Evolutionary conservation across 176 grass and related monocot genomes (phyloP).

Genomic region (Olyra latifolia): DNA sequence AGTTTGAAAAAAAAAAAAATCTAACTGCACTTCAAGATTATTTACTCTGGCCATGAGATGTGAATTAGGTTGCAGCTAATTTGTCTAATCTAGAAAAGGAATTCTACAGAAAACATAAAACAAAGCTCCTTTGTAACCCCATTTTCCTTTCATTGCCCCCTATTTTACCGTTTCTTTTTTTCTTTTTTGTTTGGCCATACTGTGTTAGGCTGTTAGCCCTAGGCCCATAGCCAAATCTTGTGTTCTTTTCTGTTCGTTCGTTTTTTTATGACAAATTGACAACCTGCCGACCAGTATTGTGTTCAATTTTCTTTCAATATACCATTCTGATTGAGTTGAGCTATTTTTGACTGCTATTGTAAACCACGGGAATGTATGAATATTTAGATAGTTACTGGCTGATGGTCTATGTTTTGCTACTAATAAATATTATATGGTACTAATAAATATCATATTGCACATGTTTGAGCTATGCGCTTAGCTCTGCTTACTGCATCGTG

Average conservation of each 20-base stretch:
- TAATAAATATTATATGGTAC: too few relatives aligned
- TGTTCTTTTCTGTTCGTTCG: background rate
- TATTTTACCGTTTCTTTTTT: background rate
- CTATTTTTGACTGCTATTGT: background rate
- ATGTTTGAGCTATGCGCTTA: too few relatives aligned
- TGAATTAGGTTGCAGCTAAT: background rate
- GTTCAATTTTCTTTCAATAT: background rate
- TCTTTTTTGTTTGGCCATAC: background rate
- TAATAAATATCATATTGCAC: too few relatives aligned
- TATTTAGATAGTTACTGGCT: too few relatives aligned
- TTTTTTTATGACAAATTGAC: background rate
- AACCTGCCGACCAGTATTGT: background rate
- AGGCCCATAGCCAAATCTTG: background rate
- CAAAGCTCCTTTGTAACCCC: background rate
- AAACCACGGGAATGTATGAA: background rate
- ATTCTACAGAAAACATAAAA: background rate
- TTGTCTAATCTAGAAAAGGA: background rate
- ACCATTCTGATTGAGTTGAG: background rate
- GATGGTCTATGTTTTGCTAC: too few relatives aligned
- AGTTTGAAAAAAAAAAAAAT: constrained; percentile 5
- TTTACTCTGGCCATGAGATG: background rate
- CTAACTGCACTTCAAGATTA: background rate
- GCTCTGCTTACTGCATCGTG: too few relatives aligned
- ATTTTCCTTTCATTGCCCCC: background rate
- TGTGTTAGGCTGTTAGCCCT: too few relatives aligned